Conservation (phyloP, 352 stramenopile genomes). For the Pythium periplocum region DNA sequence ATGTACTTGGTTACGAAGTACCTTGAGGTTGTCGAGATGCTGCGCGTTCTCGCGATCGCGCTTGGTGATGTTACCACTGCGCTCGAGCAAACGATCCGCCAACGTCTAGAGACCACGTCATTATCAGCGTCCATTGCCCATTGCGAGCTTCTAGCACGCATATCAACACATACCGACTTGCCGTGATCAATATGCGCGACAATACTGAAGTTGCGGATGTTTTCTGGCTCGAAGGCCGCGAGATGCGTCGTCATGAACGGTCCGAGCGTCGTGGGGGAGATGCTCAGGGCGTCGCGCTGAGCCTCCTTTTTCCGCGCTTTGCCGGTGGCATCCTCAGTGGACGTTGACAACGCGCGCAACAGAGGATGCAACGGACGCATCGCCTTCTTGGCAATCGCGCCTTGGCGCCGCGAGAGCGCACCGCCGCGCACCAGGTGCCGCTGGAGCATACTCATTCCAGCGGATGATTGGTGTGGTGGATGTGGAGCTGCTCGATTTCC, state of each 20-base stretch:
- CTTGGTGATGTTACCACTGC: constrained; percentile 86
- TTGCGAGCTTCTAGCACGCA: background rate
- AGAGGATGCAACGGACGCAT: too few species aligned
- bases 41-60: constrained; percentile 80
- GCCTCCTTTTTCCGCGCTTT: too few species aligned
- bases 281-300: too few species aligned
- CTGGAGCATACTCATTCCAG: too few species aligned
- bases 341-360: too few species aligned
- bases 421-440: too few species aligned
- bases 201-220: constrained; percentile 89
- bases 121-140: background rate
- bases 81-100: constrained; percentile 87
- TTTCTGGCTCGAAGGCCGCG: constrained; percentile 56
- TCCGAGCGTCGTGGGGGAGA: constrained; percentile 40
- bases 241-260: constrained; percentile 58
- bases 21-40: constrained; percentile 90
- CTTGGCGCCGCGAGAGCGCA: too few species aligned
- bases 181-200: constrained; percentile 90
- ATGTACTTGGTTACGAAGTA: background rate
- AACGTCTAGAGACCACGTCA: constrained; percentile 51
- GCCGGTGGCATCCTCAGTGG: too few species aligned
- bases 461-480: too few species aligned
- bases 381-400: too few species aligned
- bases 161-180: constrained; percentile 64
- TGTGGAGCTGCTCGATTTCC: too few species aligned